Evolutionary conservation across 2,329 filamentous ascomycete species (phyloP), one percentile per base, ranked within the genome.

Genomic region (Bimuria novae-zelandiae): DNA sequence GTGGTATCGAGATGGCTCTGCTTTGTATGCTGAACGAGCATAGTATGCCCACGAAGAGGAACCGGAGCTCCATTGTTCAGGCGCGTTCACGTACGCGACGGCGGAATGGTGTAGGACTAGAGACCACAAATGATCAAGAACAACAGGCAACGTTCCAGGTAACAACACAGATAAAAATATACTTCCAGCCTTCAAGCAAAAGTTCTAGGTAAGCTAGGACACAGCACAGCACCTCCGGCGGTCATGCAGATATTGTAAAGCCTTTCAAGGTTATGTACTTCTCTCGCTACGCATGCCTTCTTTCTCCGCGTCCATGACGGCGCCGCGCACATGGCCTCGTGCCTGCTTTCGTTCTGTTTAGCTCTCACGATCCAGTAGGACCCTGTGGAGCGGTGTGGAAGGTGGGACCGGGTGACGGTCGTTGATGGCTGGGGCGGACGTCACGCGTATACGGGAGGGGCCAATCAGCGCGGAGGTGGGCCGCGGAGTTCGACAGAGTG

Each of bases 1-100:
- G 57, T 11, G 70, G 69, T 56, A 73, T 70, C 11, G 65, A 66
- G 41, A 71, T 57, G 21, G 71, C 69, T 46, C 60, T 60, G 27
- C 61, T 52, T 40, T 63, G 60, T 25, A 62, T 48, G 8, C 54
- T 51, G 25, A 59, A 30, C 27, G 59, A 62, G 19, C 62, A 60
- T n/a, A 65, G 33, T 7, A 47, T 21, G 14, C n/a, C n/a, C n/a
- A n/a, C 19, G 5, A 37, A 17, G 14, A 29, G 36, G n/a, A 47
- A 19, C 8, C 32, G 47, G 8, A 49, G n/a, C 36, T 12, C 17
- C 46, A 51, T 51, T 33, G 16, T 32, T 30, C 17, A 23, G 12
- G 19, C 23, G 40, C 42, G 14, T 10, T 22, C 23, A 16, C 4
- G 16, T 16, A 33, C 4, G 14, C 2, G 25, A 23, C 10, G 5